These are phyloP conservation scores for Nemania sp. DNA, from an alignment of 2,329 filamentous ascomycete genomes.

Conservation along the genomic window DNA sequence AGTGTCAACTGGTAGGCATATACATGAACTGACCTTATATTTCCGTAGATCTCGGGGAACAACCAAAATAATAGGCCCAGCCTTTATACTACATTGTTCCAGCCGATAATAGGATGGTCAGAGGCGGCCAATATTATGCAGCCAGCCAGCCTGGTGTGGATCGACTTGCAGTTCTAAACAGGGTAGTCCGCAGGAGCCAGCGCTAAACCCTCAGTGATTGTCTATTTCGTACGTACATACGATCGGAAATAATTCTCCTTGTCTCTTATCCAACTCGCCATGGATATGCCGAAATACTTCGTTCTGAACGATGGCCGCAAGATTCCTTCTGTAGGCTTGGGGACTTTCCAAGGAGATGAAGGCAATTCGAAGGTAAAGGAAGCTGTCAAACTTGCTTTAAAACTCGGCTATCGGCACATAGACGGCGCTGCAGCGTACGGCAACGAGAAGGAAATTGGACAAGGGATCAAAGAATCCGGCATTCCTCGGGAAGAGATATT, in stretches of 20 bases:
- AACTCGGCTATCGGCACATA: constrained; percentile 35
- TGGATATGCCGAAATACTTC: constrained; percentile 29
- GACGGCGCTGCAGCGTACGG: constrained; percentile 35
- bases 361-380: constrained; percentile 34
- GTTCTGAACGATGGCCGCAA: constrained; percentile 29
- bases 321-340: constrained; percentile 32
- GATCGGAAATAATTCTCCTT: constrained; percentile 2
- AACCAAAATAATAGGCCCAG: constrained; percentile 3
- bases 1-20: constrained; percentile 3
- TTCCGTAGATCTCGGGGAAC: constrained; percentile 1
- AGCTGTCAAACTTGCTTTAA: constrained; percentile 33
- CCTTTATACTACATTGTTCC: constrained; percentile 1
- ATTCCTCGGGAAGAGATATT: constrained; percentile 35
- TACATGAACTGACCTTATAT: neutral
- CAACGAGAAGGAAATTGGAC: constrained; percentile 36
- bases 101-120: neutral
- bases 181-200: constrained; percentile 4
- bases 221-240: constrained; percentile 5
- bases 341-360: constrained; percentile 34
- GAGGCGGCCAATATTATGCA: constrained; percentile 3
- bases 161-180: neutral
- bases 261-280: constrained; percentile 15
- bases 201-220: neutral
- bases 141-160: constrained; percentile 1
- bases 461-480: constrained; percentile 35